These are phyloP conservation scores for Phytophthora pini DNA, from an alignment of 352 stramenopile genomes.

Conservation along the genomic window DNA sequence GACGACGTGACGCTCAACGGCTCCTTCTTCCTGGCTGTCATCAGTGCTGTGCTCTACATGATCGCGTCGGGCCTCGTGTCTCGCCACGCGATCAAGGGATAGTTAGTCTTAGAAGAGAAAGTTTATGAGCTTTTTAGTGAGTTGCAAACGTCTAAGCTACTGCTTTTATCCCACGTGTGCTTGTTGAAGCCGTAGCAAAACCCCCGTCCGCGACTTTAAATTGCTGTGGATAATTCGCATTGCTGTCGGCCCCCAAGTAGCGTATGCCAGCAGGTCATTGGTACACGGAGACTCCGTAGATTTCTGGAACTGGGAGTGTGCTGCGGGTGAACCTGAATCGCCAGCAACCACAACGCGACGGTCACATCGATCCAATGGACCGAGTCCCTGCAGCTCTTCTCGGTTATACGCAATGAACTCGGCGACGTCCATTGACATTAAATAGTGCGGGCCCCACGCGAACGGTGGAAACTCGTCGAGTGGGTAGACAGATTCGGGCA, in stretches of 20 bases:
- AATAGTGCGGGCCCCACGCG: constrained; percentile 59
- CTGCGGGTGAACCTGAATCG: constrained; percentile 57
- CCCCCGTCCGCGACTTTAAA: constrained; percentile 12
- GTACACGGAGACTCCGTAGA: constrained; percentile 49
- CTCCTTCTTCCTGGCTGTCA: constrained; percentile 62
- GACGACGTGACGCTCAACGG: constrained; percentile 66
- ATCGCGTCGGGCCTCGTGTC: constrained; percentile 40
- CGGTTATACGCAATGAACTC: constrained; percentile 57
- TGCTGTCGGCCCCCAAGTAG: constrained; percentile 44
- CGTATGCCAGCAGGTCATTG: constrained; percentile 48
- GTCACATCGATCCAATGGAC: constrained; percentile 68
- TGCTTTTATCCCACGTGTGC: constrained; percentile 40
- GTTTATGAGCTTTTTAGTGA: not conserved
- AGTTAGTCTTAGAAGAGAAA: not conserved
- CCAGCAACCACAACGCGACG: constrained; percentile 65
- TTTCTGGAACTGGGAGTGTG: constrained; percentile 58
- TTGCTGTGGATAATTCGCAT: constrained; percentile 65
- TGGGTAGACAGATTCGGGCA: constrained; percentile 51
- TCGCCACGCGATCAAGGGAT: constrained; percentile 34
- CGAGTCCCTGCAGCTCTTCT: constrained; percentile 44
- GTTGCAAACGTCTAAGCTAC: no score
- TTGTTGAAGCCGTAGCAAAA: constrained; percentile 57
- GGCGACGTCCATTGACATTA: constrained; percentile 61
- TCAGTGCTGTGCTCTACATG: constrained; percentile 58
- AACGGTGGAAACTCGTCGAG: constrained; percentile 56